Evolutionary conservation across 1,284 basidiomycete species (phyloP).

Genomic region (Blastosporella zonata): DNA sequence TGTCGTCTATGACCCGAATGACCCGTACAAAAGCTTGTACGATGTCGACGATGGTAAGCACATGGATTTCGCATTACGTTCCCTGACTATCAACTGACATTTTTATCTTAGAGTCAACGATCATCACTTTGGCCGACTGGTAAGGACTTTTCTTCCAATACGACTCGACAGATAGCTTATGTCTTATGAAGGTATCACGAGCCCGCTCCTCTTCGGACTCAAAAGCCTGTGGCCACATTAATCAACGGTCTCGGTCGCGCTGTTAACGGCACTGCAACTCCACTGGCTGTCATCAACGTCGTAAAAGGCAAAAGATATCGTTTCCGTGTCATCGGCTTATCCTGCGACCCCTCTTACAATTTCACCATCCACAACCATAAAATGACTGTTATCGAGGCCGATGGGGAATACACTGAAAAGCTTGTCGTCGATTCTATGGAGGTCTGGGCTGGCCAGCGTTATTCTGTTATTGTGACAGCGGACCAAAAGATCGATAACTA

Average conservation of each 20-base stretch:
- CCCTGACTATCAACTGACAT: constrained; percentile 21
- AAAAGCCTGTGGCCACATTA: constrained; percentile 18
- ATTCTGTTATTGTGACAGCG: constrained; percentile 23
- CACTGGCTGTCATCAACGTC: constrained; percentile 30
- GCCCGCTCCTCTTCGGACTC: constrained; percentile 6
- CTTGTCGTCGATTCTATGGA: constrained; percentile 13
- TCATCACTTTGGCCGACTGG: constrained; percentile 34
- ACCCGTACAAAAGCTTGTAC: constrained; percentile 24
- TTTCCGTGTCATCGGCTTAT: constrained; percentile 37
- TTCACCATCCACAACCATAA: constrained; percentile 39
- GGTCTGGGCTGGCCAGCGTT: constrained; percentile 28
- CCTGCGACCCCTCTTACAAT: constrained; percentile 37
- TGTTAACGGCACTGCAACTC: constrained; percentile 31
- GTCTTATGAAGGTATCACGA: constrained; percentile 17
- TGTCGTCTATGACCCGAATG: constrained; percentile 29
- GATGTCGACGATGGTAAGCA: constrained; percentile 31
- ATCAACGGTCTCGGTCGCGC: constrained; percentile 34
- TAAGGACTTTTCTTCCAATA: constrained; percentile 5
- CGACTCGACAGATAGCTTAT: not conserved
- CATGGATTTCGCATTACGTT: not conserved
- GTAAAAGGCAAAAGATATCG: constrained; percentile 33
- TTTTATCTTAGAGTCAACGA: constrained; percentile 23
- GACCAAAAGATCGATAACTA: constrained; percentile 34
- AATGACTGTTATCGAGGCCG: constrained; percentile 39
- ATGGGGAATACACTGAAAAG: constrained; percentile 27